Base-by-base conservation (phyloP, 768 basidiomycete species). In the Psilocybe tampanensis region DNA sequence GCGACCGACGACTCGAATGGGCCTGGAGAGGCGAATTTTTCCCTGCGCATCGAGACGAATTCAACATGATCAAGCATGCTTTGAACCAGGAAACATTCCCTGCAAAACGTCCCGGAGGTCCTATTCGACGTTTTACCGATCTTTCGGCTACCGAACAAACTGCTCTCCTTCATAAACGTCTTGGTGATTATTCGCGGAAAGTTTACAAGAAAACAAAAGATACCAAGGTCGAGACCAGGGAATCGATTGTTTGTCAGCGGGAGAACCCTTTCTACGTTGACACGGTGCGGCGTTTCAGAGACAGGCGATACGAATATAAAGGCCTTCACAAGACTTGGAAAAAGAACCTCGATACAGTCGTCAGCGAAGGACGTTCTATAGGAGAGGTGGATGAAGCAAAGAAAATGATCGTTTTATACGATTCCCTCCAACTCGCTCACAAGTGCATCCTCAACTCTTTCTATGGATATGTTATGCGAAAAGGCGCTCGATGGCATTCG, bases 371-470 rank as follows among this genome's bases (percentile, higher is more conserved):
- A 7, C 82, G 85, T 4, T 84, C 88, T 2, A 79, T 98, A 23
- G 83, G 89, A 7, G 95, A 98, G 66, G 82, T 97, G 36, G 92
- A 95, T 60, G 97, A 99, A 72, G 96, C 97, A 36, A 98, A 91
- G 80, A 97, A 96, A 80, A 95, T 99, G 92, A 92, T 98, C 64
- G 96, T 99, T 21, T 73, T 99, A 9, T 99, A 98, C 75, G 97
- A 98, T 71, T 98, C 97, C 3, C 83, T 99, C 32, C 97, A 99
- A 71, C 88, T 99, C 23, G 97, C 97, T 3, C 97, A 99, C 83
- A 99, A 99, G 77, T 98, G 95, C 68, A 99, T 99, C 69, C 85
- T 99, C 62, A 99, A 99, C 78, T 98, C 97, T 2, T 99, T 99
- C 81, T 99, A 99, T 69, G 97, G 97, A 33, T 99, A 99, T 65